Percentiles rank a stretch among this genome's conserved stretches.
Conservation (phyloP, 2,329 filamentous ascomycete genomes). For the Curvularia verruculosa region DNA sequence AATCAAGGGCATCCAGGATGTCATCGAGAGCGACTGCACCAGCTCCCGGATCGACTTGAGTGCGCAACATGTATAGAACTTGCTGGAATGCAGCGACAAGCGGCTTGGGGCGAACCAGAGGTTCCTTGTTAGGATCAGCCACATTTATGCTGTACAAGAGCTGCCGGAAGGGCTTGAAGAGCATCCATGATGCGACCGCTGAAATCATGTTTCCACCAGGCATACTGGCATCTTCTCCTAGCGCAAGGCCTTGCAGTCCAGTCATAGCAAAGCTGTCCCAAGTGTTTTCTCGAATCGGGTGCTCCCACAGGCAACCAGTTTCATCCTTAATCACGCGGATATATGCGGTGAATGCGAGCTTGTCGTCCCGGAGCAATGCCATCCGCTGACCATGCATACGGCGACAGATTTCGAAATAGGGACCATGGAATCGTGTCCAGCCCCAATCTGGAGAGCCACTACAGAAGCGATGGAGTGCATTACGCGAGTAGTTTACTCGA, state of each 20-base stretch:
- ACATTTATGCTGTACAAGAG: constrained; percentile 59
- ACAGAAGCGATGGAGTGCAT: constrained; percentile 65
- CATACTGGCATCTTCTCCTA: constrained; percentile 38
- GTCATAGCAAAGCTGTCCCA: constrained; percentile 65
- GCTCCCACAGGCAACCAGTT: constrained; percentile 66
- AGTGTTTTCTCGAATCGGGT: constrained; percentile 59
- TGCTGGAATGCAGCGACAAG: constrained; percentile 59
- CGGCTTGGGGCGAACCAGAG: constrained; percentile 57
- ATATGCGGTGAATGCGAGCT: constrained; percentile 66
- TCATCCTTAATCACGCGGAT: constrained; percentile 66
- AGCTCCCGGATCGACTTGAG: constrained; percentile 47
- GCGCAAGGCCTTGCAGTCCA: constrained; percentile 58
- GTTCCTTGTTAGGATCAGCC: constrained; percentile 55
- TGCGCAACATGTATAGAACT: constrained; percentile 58
- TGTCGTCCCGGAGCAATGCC: constrained; percentile 65
- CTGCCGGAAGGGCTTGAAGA: constrained; percentile 64
- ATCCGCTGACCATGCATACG: constrained; percentile 64
- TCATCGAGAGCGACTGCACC: constrained; percentile 44
- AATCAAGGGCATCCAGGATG: constrained; percentile 48
- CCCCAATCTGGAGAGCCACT: constrained; percentile 66
- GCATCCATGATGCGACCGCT: constrained; percentile 63
- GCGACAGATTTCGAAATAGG: constrained; percentile 63
- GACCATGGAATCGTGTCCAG: constrained; percentile 66
- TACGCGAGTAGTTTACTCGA: constrained; percentile 62
- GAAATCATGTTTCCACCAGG: constrained; percentile 56